Evolutionary conservation across 345 rosid species (phyloP), one percentile per base, ranked within the genome.

Genomic region (Combretum micranthum): DNA sequence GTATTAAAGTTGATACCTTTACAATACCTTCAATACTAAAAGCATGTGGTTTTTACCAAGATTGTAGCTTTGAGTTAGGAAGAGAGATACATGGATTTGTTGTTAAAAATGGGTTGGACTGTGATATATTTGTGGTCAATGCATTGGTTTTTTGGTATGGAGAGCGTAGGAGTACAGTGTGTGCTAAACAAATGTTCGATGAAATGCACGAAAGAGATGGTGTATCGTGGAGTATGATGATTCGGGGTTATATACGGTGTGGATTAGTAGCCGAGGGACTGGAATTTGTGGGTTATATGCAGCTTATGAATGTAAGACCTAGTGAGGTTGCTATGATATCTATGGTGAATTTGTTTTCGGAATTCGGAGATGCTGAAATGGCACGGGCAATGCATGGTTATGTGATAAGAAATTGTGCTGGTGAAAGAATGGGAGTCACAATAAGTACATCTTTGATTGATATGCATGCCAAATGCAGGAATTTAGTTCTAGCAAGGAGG

Each of bases 171-270:
- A 21, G 56, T 42, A n/a, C 46, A 22, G 47, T 19, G 4, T 62
- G 53, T 17, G 76, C 83, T 3, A 55, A 74, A 17, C 26, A 49
- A 0, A 13, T 79, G 62, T 79, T 82, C 51, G 80, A 77, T 57
- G 61, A 62, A 62, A 77, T 75, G 82, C 20, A 52, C 17, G 56
- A 58, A 4, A 77, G 73, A 63, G 88, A 82, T 64, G 62, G n/a
- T 32, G 78, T 76, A 57, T 73, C 87, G 11, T 81, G 83, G 87
- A 81, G 77, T 64, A 69, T 75, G 14, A 74, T 78, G 77, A 74
- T 82, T 53, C 46, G 76, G 44, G 44, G 74, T 42, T 74, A 69
- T 54, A 19, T 56, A 50, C 69, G 60, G 14, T 59, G 26, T 7
- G 67, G 67, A 59, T 64, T 59, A 42, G 46, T 66, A 15, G 51